phyloP scores from a whole-genome alignment of 768 basidiomycete genomes.

The Boletus rubropictus region DNA sequence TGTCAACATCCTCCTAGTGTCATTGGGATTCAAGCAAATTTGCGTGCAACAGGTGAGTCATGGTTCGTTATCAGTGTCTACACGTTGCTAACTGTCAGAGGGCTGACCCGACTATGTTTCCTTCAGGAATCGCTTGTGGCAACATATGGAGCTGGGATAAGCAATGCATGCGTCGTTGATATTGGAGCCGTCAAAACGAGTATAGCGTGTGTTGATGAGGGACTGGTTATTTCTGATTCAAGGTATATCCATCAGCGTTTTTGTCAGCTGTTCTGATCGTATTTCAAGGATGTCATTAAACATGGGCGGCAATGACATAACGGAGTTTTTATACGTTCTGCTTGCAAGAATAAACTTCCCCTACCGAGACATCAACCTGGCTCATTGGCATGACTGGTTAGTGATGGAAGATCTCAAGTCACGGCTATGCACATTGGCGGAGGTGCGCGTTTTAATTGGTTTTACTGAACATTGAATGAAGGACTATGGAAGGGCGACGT shows the following conservation, averaged over 20 bases:
- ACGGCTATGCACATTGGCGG: constrained; percentile 76
- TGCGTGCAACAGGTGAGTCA: constrained; percentile 77
- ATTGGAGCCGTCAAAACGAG: constrained; percentile 82
- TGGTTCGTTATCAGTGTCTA: not conserved
- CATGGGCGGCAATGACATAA: constrained; percentile 94
- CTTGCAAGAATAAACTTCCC: constrained; percentile 81
- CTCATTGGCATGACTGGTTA: constrained; percentile 77
- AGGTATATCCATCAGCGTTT: constrained; percentile 46
- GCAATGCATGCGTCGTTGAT: constrained; percentile 93
- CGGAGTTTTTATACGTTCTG: constrained; percentile 77
- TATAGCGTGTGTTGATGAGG: constrained; percentile 93
- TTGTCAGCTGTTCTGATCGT: constrained; percentile 2
- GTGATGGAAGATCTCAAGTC: constrained; percentile 90
- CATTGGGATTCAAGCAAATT: constrained; percentile 89
- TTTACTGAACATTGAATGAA: constrained; percentile 4
- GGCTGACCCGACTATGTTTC: not conserved
- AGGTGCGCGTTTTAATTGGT: constrained; percentile 47
- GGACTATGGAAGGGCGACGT: constrained; percentile 63
- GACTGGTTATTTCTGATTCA: constrained; percentile 79
- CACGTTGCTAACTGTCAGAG: no score
- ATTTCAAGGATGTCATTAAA: constrained; percentile 63
- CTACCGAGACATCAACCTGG: constrained; percentile 76
- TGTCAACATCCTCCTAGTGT: constrained; percentile 61
- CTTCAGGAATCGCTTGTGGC: constrained; percentile 84
- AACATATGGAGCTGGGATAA: constrained; percentile 92